A percentile compares a stretch with the other conserved stretches of the same genome.
Evolutionary conservation across 495 filamentous ascomycete species (phyloP).

Genomic region (Collariella sp.): DNA sequence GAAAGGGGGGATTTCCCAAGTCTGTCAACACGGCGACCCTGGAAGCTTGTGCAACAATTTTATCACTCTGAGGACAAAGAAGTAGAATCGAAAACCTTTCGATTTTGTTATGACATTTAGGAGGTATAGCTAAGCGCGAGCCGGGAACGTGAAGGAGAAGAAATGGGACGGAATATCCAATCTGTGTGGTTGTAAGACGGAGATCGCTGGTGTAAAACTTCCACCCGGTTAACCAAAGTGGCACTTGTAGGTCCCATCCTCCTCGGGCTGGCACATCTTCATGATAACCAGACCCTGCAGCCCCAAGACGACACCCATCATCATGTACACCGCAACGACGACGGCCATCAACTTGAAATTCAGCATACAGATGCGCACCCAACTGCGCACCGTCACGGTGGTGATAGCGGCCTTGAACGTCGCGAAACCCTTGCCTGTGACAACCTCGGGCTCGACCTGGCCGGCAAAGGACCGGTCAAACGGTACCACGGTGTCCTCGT

Average conservation of each 20-base stretch:
- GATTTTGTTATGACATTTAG: no score
- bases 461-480: slow-evolving; percentile 45
- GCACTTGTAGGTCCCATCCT: background rate
- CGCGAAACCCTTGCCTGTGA: slow-evolving; percentile 60
- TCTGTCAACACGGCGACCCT: no score
- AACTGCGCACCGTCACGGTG: slow-evolving; percentile 57
- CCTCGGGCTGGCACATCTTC: background rate
- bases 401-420: slow-evolving; percentile 63
- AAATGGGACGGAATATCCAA: no score
- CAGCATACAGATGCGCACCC: slow-evolving; percentile 57
- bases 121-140: no score
- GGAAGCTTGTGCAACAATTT: no score
- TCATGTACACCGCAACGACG: slow-evolving; percentile 39
- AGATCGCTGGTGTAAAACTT: no score
- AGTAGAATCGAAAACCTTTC: no score
- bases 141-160: no score
- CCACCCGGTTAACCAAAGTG: no score
- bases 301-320: slow-evolving; percentile 36
- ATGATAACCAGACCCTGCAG: slow-evolving; percentile 10
- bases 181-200: no score
- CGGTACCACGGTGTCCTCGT: slow-evolving; percentile 41
- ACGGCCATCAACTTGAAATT: slow-evolving; percentile 51
- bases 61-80: no score
- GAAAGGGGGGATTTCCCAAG: no score
- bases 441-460: slow-evolving; percentile 46